Percentiles rank a stretch among this genome's conserved stretches.
phyloP scores from a whole-genome alignment of 2,329 filamentous ascomycete species.

The Cucurbitaria berberidis region DNA sequence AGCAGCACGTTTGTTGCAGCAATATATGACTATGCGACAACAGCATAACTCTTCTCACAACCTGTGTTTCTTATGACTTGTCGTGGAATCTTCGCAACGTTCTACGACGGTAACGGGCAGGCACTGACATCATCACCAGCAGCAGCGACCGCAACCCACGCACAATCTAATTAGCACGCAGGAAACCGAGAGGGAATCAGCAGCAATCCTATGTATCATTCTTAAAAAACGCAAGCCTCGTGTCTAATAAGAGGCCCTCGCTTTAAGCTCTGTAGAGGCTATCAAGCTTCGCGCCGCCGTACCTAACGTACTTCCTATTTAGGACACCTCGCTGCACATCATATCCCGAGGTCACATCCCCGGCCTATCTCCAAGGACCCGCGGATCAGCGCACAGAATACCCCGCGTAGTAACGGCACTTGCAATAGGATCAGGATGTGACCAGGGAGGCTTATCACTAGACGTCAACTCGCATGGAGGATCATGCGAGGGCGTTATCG shows the following conservation, averaged over 20 bases:
- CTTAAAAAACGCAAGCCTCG: neutral
- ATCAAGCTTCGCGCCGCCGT: slow-evolving; percentile 1
- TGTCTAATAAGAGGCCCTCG: neutral
- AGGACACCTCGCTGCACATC: slow-evolving; percentile 20
- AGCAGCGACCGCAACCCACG: neutral
- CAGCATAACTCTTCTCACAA: neutral
- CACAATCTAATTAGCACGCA: neutral
- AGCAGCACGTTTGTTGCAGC: neutral
- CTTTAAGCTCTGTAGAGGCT: neutral
- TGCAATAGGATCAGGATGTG: slow-evolving; percentile 8
- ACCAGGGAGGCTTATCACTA: slow-evolving; percentile 25
- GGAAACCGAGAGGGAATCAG: neutral
- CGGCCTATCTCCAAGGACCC: slow-evolving; percentile 17
- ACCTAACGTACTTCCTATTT: slow-evolving; percentile 25
- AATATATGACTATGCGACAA: neutral
- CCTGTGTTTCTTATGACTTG: neutral
- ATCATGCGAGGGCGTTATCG: slow-evolving; percentile 10
- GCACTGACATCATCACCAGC: neutral
- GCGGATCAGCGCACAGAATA: slow-evolving; percentile 13
- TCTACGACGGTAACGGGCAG: neutral
- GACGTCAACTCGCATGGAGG: slow-evolving; percentile 14
- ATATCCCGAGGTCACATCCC: slow-evolving; percentile 14
- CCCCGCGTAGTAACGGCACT: slow-evolving; percentile 20
- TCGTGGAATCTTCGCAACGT: neutral
- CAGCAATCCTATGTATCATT: no score